phyloP scores from a whole-genome alignment of 768 basidiomycete genomes.

The Pleurotus sapidus region DNA sequence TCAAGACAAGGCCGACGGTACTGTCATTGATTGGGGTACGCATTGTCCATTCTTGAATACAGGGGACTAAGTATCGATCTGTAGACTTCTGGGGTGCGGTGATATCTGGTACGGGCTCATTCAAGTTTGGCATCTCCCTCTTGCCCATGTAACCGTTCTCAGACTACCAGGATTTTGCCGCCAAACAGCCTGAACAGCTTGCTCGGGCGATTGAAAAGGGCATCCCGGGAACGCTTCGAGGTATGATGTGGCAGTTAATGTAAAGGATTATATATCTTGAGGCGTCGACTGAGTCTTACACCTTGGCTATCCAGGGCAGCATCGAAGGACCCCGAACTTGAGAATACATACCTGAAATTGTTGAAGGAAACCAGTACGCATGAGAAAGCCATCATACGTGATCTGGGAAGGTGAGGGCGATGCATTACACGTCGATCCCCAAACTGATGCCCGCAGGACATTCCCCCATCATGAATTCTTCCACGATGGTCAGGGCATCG shows the following conservation, averaged over 20 bases:
- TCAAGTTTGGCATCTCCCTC: neutral
- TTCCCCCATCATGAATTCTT: slow-evolving; percentile 98
- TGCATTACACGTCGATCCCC: slow-evolving; percentile 10
- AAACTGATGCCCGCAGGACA: slow-evolving; percentile 49
- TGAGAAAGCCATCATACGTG: slow-evolving; percentile 92
- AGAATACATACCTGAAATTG: slow-evolving; percentile 75
- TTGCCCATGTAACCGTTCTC: slow-evolving; percentile 6
- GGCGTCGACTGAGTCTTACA: slow-evolving; percentile 5
- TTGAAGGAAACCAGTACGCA: slow-evolving; percentile 84
- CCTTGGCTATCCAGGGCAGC: slow-evolving; percentile 62
- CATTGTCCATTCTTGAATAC: neutral
- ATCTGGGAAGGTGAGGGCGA: slow-evolving; percentile 70
- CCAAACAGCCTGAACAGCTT: slow-evolving; percentile 72
- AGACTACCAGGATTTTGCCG: slow-evolving; percentile 90
- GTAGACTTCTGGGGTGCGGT: slow-evolving; percentile 95
- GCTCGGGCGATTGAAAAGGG: slow-evolving; percentile 90
- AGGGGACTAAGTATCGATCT: slow-evolving; percentile 8
- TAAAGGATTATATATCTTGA: slow-evolving; percentile 26
- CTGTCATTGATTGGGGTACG: slow-evolving; percentile 76
- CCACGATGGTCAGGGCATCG: slow-evolving; percentile 89
- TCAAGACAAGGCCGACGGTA: slow-evolving; percentile 40
- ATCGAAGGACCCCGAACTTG: slow-evolving; percentile 87
- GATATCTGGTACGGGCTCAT: slow-evolving; percentile 62
- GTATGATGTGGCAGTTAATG: slow-evolving; percentile 98
- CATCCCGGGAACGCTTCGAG: slow-evolving; percentile 82